Conservation (phyloP, 306 rosid genomes). For the Neltuma alba region DNA sequence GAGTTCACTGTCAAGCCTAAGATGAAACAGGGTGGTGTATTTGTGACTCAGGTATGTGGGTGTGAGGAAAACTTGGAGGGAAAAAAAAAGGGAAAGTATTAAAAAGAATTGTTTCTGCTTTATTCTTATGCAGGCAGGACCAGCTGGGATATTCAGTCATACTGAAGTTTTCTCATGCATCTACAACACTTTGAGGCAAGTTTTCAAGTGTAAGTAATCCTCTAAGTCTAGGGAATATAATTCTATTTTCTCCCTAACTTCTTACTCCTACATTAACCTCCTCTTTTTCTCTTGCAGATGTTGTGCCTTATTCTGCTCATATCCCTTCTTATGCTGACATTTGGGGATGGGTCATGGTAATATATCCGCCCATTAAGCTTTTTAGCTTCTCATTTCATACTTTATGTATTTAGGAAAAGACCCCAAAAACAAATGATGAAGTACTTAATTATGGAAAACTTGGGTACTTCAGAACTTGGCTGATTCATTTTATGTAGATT, state of each 20-base stretch:
- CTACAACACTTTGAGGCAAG: conserved; percentile 87
- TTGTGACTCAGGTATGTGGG: conserved; percentile 80
- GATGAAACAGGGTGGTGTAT: conserved; percentile 82
- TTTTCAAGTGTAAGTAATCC: conserved; percentile 77
- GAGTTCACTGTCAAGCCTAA: conserved; percentile 78
- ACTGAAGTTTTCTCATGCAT: conserved; percentile 94
- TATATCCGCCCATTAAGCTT: background rate
- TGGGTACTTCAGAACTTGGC: background rate
- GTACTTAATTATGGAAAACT: background rate
- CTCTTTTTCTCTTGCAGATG: conserved; percentile 60
- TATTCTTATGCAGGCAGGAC: conserved; percentile 72
- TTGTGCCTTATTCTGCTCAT: conserved; percentile 95
- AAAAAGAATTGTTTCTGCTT: background rate
- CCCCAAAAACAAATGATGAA: background rate
- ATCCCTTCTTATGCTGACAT: conserved; percentile 95
- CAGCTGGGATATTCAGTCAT: conserved; percentile 98
- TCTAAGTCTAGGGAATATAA: background rate
- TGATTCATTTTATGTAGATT: background rate
- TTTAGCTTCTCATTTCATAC: background rate
- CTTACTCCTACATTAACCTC: conserved; percentile 7
- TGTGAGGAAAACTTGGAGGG: background rate
- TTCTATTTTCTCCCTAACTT: background rate
- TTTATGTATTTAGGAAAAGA: background rate
- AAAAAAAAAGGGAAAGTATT: background rate
- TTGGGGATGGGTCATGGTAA: conserved; percentile 99